These are phyloP conservation scores for Huntiella moniliformis DNA, from an alignment of 2,329 filamentous ascomycete species.

Conservation along the genomic window DNA sequence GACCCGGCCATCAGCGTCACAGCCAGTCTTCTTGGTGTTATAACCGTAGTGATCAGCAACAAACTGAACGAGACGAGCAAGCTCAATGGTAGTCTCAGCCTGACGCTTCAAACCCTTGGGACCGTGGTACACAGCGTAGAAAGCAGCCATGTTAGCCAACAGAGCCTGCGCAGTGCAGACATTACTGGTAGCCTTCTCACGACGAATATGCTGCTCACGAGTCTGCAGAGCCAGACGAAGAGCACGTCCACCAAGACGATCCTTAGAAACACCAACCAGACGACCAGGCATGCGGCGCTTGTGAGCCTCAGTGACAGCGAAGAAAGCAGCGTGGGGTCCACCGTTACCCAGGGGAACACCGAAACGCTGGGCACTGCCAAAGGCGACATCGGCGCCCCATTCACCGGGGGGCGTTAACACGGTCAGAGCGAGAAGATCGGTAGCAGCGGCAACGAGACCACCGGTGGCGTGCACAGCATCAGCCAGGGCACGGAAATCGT, in stretches of 20 bases:
- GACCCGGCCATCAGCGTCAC: conserved; percentile 34
- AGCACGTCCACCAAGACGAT: conserved; percentile 63
- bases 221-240: conserved; percentile 78
- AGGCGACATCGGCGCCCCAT: conserved; percentile 87
- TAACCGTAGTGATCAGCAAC: conserved; percentile 45
- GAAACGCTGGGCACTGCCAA: conserved; percentile 79
- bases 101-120: conserved; percentile 68
- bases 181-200: conserved; percentile 94
- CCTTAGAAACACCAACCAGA: conserved; percentile 78
- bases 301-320: conserved; percentile 74
- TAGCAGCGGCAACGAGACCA: conserved; percentile 69
- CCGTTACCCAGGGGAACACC: conserved; percentile 85
- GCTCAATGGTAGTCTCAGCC: conserved; percentile 56
- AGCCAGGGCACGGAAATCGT: conserved; percentile 55
- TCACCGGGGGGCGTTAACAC: conserved; percentile 78
- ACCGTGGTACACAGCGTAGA: conserved; percentile 90
- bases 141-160: conserved; percentile 84
- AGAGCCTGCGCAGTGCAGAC: conserved; percentile 91
- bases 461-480: conserved; percentile 60
- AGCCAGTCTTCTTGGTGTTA: conserved; percentile 38
- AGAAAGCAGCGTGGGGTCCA: conserved; percentile 93
- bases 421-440: conserved; percentile 74
- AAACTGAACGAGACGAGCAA: conserved; percentile 49
- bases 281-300: conserved; percentile 90
- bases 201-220: conserved; percentile 84